A percentile compares a stretch with the other conserved stretches of the same genome.
Evolutionary conservation across 148 eudicot species (phyloP).

Genomic region (Cornus controversa): DNA sequence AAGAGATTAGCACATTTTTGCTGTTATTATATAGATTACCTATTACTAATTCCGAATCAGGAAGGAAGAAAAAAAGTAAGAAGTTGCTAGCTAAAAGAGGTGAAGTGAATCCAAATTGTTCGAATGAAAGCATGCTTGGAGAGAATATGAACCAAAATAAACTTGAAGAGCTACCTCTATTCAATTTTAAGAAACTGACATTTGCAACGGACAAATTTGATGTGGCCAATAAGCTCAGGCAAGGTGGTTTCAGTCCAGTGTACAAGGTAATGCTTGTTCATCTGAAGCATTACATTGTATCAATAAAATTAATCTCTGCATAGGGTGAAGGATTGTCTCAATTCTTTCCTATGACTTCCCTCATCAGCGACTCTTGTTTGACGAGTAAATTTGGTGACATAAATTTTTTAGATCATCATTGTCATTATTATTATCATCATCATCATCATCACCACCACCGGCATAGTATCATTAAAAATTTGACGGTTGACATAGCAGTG

Average conservation of each 20-base stretch:
- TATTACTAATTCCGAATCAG: neutral
- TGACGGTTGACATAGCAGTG: no score
- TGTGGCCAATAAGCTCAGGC: slow-evolving; percentile 24
- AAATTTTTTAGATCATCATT: no score
- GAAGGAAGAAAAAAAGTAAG: neutral
- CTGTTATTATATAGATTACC: neutral
- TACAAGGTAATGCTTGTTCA: slow-evolving; percentile 25
- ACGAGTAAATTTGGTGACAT: no score
- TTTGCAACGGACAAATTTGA: slow-evolving; percentile 29
- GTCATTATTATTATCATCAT: no score
- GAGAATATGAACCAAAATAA: neutral
- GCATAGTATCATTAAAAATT: no score
- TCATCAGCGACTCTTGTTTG: no score
- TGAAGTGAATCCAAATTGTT: neutral
- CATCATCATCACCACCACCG: no score
- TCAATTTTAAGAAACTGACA: slow-evolving; percentile 16
- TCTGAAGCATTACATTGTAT: no score
- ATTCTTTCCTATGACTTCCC: no score
- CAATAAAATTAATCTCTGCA: no score
- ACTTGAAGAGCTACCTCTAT: slow-evolving; percentile 24
- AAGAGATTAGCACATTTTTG: neutral
- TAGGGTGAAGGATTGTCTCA: no score
- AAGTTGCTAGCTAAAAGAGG: neutral
- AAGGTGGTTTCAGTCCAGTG: slow-evolving; percentile 42
- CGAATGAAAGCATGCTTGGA: neutral